Evolutionary conservation across 2,329 filamentous ascomycete species (phyloP).

Genomic region (Diaporthe vexans): DNA sequence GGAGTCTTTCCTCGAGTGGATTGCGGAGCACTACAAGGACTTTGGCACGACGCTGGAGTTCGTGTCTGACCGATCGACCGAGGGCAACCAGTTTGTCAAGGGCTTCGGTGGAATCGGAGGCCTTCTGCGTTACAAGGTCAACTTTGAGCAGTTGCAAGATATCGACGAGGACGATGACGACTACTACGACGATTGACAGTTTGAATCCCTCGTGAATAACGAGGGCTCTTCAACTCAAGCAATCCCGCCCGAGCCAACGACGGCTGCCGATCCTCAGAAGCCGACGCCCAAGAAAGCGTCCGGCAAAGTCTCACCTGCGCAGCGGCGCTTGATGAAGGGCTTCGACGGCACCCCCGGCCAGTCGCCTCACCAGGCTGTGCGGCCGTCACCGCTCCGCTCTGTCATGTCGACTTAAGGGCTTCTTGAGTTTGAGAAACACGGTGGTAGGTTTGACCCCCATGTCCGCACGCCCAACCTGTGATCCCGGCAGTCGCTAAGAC

Average conservation of each 20-base stretch:
- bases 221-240: constrained; percentile 83
- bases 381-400: constrained; percentile 77
- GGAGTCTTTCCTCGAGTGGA: constrained; percentile 98
- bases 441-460: constrained; percentile 27
- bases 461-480: too few species aligned
- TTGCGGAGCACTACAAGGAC: constrained; percentile 98
- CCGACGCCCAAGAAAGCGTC: constrained; percentile 57
- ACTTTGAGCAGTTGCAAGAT: constrained; percentile 98
- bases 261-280: constrained; percentile 53
- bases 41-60: constrained; percentile 97
- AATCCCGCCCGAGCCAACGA: constrained; percentile 53
- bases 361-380: constrained; percentile 65
- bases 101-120: constrained; percentile 99
- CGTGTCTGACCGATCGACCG: constrained; percentile 95
- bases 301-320: constrained; percentile 52
- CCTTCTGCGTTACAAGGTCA: constrained; percentile 98
- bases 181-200: constrained; percentile 96
- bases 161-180: constrained; percentile 92
- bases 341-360: constrained; percentile 60
- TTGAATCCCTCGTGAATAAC: constrained; percentile 86
- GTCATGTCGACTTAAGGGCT: constrained; percentile 77
- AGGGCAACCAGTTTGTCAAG: constrained; percentile 99
- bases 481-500: constrained; percentile 16
- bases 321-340: constrained; percentile 63
- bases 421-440: constrained; percentile 60